Evolutionary conservation across 192 early-diverging fungal species (phyloP), one percentile per base, ranked within the genome.

Genomic region (Entomortierella parvispora): DNA sequence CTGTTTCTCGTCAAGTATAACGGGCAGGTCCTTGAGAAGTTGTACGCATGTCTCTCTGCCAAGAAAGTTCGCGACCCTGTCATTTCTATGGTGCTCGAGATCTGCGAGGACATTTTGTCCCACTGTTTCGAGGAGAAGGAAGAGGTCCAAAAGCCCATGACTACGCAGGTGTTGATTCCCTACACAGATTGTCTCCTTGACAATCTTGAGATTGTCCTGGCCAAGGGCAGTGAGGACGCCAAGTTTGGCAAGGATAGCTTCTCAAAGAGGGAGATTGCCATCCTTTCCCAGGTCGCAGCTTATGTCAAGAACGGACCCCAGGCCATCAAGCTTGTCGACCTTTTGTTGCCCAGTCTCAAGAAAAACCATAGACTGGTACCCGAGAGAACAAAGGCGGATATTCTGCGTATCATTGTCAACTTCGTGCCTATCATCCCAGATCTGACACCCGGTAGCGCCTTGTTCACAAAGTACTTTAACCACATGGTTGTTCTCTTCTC

Each of bases 321-420:
- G 52, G 91, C 94, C 12, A 83, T 87, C 47, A 85, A 82, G 34
- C 71, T 99, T 31, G 64, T 97, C 20, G 89, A 92, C 15, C 85
- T 98, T 31, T 65, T 99, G 58, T 72, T 96, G 58, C 97, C 98
- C 32, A 89, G 90, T 64, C 79, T 96, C 33, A 90, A 91, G 61
- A 88, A 89, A 45, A 89, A 89, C 25, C 67, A 88, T 51, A 83
- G 85, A 34, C 37, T 85, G 3, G 90, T 98, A 9, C 86, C 93
- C 0, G 95, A 97, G 78, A 77, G 83, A 34, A 90, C 89, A 33
- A 99, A 99, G 80, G 82, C 86, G 3, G 86, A 98, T 52, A 94
- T 99, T 33, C 83, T 98, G 28, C 62, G 80, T 12, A 94, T 97
- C 43, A 90, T 96, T 79, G 75, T 78, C 33, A 84, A 91, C 57